Conservation (phyloP, 1,284 basidiomycete species). For the Xerocomus amazonicus region DNA sequence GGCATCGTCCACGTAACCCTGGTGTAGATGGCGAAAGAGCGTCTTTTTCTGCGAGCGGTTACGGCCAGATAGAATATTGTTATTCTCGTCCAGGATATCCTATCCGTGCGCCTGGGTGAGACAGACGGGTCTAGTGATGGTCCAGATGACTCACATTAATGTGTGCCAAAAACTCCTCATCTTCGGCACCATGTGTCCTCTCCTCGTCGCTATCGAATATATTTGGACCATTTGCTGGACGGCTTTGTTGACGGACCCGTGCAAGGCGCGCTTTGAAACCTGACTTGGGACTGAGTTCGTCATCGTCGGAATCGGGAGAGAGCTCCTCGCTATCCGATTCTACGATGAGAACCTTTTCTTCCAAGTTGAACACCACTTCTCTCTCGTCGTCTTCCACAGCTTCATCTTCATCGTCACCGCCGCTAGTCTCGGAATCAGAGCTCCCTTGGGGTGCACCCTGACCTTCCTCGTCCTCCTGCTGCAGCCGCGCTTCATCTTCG, state of each 20-base stretch:
- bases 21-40: conserved; percentile 60
- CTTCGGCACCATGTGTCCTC: conserved; percentile 53
- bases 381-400: conserved; percentile 8
- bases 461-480: conserved; percentile 48
- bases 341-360: conserved; percentile 24
- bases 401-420: conserved; percentile 29
- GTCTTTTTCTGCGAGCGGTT: conserved; percentile 54
- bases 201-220: conserved; percentile 34
- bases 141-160: conserved; percentile 49
- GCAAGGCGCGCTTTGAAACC: conserved; percentile 55
- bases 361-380: conserved; percentile 17
- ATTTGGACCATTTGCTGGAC: conserved; percentile 15
- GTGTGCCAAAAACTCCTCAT: conserved; percentile 61
- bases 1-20: conserved; percentile 48
- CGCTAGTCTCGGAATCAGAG: conserved; percentile 26
- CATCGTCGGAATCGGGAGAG: conserved; percentile 29
- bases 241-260: conserved; percentile 37
- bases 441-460: conserved; percentile 15
- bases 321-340: conserved; percentile 29
- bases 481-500: conserved; percentile 50
- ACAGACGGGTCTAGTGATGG: neutral
- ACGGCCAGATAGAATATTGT: conserved; percentile 33
- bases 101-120: conserved; percentile 16
- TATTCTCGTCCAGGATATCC: conserved; percentile 47
- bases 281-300: conserved; percentile 41